Base-by-base conservation (phyloP, 331 rosid species). In the Malus hybrid region DNA sequence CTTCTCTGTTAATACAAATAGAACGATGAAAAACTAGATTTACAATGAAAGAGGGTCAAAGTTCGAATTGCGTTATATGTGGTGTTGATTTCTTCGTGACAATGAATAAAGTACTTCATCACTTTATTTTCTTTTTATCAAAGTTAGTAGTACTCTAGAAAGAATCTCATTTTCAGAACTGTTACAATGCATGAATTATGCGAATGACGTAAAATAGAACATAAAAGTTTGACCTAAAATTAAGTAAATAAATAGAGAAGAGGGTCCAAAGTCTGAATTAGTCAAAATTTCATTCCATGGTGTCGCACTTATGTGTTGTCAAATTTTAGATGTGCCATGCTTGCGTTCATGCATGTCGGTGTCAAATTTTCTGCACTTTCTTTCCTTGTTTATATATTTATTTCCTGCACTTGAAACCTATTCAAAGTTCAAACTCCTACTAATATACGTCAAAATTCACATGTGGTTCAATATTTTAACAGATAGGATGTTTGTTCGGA, bases 401-500 rank as follows among this genome's bases (percentile, higher is more conserved):
- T 9, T 39, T 39, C 46, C 46, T 9, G 3, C 1, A 39, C 46
- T 39, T 0, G 3, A 39, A 39, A 39, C 12, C 46, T 3, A 39
- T 39, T 39, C 46, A 39, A 39, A 39, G 46, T 39, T 39, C 46
- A 39, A 39, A 39, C 12, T 39, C 12, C 12, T 9, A 31, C 33
- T 31, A 39, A 39, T 39, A 39, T 3, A 39, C 46, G 4, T 39
- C 12, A 3, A 39, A 39, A 39, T 39, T 39, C 1, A 0, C 0
- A 0, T 9, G 12, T 9, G 44, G 1, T 39, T 39, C 12, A 39
- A 39, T 39, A 39, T 3, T 10, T 3, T 39, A 39, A 0, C 0
- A 0, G 1, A 39, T 8, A 8, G 0, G 46, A 0, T 39, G 4
- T 39, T 39, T 39, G 4, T 0, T 39, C 0, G 1, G 0, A 39